A percentile compares a stretch with the other conserved stretches of the same genome.
phyloP scores from a whole-genome alignment of 2,329 filamentous ascomycete species.

The Claviceps humidiphila region DNA sequence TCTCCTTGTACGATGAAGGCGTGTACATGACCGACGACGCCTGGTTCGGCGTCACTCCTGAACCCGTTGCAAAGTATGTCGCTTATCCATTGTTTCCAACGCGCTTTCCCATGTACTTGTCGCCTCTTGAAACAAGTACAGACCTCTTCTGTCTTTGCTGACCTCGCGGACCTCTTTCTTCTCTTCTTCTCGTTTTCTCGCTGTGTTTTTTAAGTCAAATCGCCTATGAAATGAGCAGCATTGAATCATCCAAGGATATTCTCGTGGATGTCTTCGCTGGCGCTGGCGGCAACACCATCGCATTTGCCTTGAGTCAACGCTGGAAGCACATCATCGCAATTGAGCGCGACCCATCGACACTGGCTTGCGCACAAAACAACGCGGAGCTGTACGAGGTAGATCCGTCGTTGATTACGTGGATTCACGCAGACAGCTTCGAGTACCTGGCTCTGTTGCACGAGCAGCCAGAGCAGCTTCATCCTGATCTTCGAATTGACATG shows the following conservation, averaged over 20 bases:
- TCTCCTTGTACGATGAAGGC: constrained; percentile 74
- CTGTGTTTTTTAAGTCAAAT: constrained; percentile 46
- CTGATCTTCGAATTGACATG: constrained; percentile 27
- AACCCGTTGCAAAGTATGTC: constrained; percentile 70
- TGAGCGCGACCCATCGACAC: constrained; percentile 65
- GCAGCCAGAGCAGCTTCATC: constrained; percentile 22
- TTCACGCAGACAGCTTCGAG: constrained; percentile 76
- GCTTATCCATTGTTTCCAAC: background rate
- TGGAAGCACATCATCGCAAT: constrained; percentile 82
- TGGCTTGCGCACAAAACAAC: constrained; percentile 88
- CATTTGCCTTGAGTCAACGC: constrained; percentile 69
- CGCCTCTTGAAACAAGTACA: background rate
- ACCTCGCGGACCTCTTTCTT: background rate
- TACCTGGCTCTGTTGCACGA: constrained; percentile 39
- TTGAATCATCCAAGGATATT: constrained; percentile 42
- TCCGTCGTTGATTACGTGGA: constrained; percentile 63
- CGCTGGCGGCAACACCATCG: constrained; percentile 85
- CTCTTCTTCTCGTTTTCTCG: background rate
- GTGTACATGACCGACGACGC: constrained; percentile 84
- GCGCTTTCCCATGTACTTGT: background rate
- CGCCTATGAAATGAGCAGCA: constrained; percentile 53
- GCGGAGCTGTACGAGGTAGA: constrained; percentile 71
- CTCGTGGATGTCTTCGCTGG: constrained; percentile 86
- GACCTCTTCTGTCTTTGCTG: background rate
- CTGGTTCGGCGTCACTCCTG: constrained; percentile 95